A percentile compares a stretch with the other conserved stretches of the same genome.
Evolutionary conservation across 768 basidiomycete genomes (phyloP).

Genomic region (Exsudoporus frostii): DNA sequence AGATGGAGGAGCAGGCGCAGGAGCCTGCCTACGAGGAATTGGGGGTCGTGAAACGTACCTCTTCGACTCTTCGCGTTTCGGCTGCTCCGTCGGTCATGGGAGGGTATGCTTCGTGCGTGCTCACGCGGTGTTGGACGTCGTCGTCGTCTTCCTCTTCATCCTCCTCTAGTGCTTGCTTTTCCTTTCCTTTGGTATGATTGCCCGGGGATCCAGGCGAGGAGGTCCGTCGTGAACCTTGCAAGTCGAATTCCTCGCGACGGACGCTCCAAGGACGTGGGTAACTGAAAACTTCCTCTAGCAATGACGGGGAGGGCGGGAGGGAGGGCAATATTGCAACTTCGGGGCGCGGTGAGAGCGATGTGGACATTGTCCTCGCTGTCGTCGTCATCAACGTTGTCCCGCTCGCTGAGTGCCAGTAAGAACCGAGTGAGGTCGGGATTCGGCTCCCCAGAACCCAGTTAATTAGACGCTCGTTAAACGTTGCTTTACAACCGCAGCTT

Average conservation of each 20-base stretch:
- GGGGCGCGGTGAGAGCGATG: conserved; percentile 13
- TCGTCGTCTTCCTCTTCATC: conserved; percentile 26
- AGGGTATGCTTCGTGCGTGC: conserved; percentile 46
- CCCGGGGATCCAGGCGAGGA: conserved; percentile 10
- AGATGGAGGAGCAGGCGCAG: not conserved
- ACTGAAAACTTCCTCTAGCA: conserved; percentile 46
- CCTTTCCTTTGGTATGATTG: conserved; percentile 27
- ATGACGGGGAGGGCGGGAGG: conserved; percentile 36
- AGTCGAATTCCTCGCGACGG: conserved; percentile 22
- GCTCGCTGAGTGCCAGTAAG: not conserved
- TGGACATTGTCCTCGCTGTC: conserved; percentile 16
- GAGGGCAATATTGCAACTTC: conserved; percentile 24
- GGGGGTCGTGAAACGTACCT: conserved; percentile 46
- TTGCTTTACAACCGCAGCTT: not conserved
- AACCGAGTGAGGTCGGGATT: conserved; percentile 6
- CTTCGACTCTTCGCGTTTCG: conserved; percentile 67
- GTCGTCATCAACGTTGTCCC: conserved; percentile 13
- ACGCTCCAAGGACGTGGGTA: conserved; percentile 34
- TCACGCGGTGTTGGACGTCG: conserved; percentile 17
- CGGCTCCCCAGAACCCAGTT: conserved; percentile 18
- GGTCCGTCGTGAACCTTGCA: conserved; percentile 18
- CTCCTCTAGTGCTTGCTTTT: conserved; percentile 25
- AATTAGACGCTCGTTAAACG: conserved; percentile 36
- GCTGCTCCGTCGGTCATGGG: conserved; percentile 63
- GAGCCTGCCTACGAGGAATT: not conserved